Evolutionary conservation across 495 filamentous ascomycete species (phyloP), one percentile per base, ranked within the genome.

Genomic region (Podospora sp.): DNA sequence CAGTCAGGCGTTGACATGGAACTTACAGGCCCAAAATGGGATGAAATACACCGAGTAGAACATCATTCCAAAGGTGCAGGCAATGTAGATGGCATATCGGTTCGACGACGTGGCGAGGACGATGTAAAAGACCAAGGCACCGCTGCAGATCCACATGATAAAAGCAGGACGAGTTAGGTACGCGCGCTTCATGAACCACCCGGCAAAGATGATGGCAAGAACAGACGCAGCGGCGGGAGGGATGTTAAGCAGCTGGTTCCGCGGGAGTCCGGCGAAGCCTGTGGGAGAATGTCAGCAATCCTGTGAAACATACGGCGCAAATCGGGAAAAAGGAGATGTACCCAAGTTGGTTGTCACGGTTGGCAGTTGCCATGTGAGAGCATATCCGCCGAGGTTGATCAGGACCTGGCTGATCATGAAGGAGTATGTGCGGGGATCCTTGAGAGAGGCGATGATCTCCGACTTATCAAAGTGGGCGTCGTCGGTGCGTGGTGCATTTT

Each of bases 11-110:
- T n/a, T n/a, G 49, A 5, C 3, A 18, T 24, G 8, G 24, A n/a
- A 26, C 52, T 55, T 22, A 55, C n/a, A 77, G 18, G 75, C 71
- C 73, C 73, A 78, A 52, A 78, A 75, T 0, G 72, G 71, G 22
- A 75, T 76, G 68, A 75, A 78, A 24, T 76, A 76, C 0, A 71
- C 69, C 6, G 57, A 61, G 57, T 62, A 67, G 49, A 70, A 70
- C 49, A 70, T 66, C 3, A 63, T 70, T 57, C 76, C 76, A 7
- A 76, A 66, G 11, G 76, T 71, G 57, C 69, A 71, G 21, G 74
- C 58, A 21, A 74, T 67, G 58, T 78, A 78, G 16, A 78, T 70
- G 12, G 68, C 72, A 0, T 71, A 69, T 16, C 67, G 70, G 21
- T 58, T 63, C 24, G 21, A 62, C 9, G 70, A 51, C 9, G 63